Evolutionary conservation across 1,284 basidiomycete genomes (phyloP), one percentile per base, ranked within the genome.

Genomic region (Porodaedalea pini): DNA sequence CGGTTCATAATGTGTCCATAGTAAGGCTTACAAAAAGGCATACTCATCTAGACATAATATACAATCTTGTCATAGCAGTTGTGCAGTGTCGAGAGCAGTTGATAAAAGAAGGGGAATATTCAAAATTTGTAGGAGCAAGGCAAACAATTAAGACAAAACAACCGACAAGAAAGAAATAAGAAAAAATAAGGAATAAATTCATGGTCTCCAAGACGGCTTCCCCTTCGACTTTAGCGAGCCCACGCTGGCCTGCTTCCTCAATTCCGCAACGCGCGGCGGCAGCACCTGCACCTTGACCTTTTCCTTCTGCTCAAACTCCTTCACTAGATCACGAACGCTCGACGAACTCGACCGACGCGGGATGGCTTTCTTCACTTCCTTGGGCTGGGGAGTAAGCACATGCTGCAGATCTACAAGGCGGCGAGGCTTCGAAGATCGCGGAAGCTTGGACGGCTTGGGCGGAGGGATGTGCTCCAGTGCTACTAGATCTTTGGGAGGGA

Each of bases 241-340:
- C 27, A 70, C 65, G 51, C 65, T 65, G 13, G 39, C 57, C 45
- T 63, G 37, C 29, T 48, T 56, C 11, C 41, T 41, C 50, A 67
- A 66, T 62, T 63, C 59, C 62, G 63, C 62, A 49, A 67, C 64
- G 56, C 65, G 63, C 50, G 69, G 25, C 47, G 66, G 58, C 31
- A 56, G 53, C 54, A 62, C 64, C 25, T 56, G 44, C 53, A 61
- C 63, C 32, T 67, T 63, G 37, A 54, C 60, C 61, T 67, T 63
- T 37, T 78, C 72, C 67, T 80, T 67, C 50, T 76, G 73, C 70
- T 90, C 86, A 64, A 82, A 90, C 39, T 74, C 78, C 65, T 71
- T 75, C 48, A 88, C 79, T 55, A 90, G 68, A 52, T 89, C 86
- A 69, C 78, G 86, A 52, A 90, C 87, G 63, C 85, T 88, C 54